phyloP scores from a whole-genome alignment of 768 basidiomycete genomes.

The Mycena indigotica region DNA sequence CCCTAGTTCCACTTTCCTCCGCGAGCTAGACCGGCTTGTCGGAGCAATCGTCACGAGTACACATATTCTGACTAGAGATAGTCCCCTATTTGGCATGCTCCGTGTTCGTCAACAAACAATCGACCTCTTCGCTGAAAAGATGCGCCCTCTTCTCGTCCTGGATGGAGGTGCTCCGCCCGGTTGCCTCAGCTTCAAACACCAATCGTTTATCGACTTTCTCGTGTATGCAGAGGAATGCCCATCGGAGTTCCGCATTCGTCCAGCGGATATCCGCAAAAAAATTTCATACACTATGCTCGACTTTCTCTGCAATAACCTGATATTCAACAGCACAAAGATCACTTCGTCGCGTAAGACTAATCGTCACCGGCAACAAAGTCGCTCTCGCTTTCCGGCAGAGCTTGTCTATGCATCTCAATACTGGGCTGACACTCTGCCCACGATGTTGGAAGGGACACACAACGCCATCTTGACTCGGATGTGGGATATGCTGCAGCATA shows the following conservation, averaged over 20 bases:
- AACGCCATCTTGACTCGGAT: background rate
- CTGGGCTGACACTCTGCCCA: conserved; percentile 9
- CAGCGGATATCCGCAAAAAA: background rate
- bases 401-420: conserved; percentile 6
- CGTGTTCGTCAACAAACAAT: background rate
- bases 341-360: conserved; percentile 5
- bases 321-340: conserved; percentile 6
- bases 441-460: background rate
- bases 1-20: background rate
- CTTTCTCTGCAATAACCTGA: background rate
- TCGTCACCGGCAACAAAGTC: background rate
- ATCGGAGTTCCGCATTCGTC: background rate
- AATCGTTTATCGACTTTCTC: conserved; percentile 21
- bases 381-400: background rate
- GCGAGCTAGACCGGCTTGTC: conserved; percentile 5
- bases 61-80: background rate
- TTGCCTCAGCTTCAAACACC: conserved; percentile 11
- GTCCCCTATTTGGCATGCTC: conserved; percentile 10
- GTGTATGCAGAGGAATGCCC: conserved; percentile 4
- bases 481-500: conserved; percentile 10
- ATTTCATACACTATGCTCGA: conserved; percentile 5
- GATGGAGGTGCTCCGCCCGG: background rate
- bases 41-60: conserved; percentile 8
- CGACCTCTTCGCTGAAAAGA: background rate
- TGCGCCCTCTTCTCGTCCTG: conserved; percentile 11